Conservation (phyloP, 495 filamentous ascomycete species). For the Neurospora sp. region DNA sequence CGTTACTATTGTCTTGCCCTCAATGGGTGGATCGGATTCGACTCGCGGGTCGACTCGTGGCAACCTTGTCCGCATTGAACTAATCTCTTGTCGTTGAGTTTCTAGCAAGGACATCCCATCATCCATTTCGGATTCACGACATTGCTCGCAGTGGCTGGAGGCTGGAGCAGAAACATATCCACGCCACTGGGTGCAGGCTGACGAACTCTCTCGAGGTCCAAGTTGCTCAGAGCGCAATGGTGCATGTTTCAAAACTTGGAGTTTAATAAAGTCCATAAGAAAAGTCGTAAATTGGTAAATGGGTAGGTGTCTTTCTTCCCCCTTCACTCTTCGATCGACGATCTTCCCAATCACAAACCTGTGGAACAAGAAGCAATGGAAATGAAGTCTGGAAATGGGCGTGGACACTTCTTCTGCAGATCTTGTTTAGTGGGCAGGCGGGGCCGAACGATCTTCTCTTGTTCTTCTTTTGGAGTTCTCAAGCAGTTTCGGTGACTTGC, state of each 20-base stretch:
- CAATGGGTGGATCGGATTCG: background rate
- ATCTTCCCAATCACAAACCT: background rate
- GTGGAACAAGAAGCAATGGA: background rate
- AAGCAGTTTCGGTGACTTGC: too few relatives aligned
- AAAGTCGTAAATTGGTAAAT: too few relatives aligned
- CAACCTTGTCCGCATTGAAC: background rate
- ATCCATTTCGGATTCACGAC: background rate
- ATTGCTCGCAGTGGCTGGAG: background rate
- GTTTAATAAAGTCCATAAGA: background rate
- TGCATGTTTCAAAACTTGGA: background rate
- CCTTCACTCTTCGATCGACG: background rate
- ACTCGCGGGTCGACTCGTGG: background rate
- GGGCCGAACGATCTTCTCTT: background rate
- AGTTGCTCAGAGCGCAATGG: background rate
- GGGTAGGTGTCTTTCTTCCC: too few relatives aligned
- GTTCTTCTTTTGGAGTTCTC: background rate
- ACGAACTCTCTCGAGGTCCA: background rate
- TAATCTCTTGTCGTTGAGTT: background rate
- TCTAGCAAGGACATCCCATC: background rate
- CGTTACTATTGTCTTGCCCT: background rate
- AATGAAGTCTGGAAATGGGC: background rate
- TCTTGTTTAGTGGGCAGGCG: background rate
- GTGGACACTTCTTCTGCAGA: background rate
- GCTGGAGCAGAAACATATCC: background rate
- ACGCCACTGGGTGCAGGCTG: background rate